These are phyloP conservation scores for Clathrospora elynae DNA, from an alignment of 2,329 filamentous ascomycete genomes.

Conservation along the genomic window DNA sequence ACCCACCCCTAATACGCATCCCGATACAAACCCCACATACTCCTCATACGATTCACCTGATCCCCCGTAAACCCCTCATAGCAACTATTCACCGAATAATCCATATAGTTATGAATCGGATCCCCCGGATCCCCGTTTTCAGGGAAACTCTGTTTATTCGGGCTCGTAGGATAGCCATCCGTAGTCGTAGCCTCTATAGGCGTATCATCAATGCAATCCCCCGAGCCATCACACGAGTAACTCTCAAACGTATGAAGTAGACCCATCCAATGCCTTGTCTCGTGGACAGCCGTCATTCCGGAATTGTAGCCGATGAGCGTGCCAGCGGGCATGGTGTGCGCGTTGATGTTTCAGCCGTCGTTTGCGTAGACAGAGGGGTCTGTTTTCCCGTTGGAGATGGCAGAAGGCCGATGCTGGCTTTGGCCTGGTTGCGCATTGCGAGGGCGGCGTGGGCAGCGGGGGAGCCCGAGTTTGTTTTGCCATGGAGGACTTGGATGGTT, in stretches of 20 bases:
- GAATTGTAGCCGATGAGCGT: constrained; percentile 55
- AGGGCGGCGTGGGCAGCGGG: constrained; percentile 38
- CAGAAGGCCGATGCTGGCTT: constrained; percentile 27
- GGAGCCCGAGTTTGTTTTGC: constrained; percentile 29
- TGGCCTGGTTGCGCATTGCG: constrained; percentile 24
- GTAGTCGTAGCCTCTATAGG: constrained; percentile 53
- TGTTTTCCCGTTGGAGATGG: constrained; percentile 48
- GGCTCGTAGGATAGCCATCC: constrained; percentile 58
- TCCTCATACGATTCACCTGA: constrained; percentile 58
- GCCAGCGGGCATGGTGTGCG: constrained; percentile 62
- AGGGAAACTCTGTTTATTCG: constrained; percentile 59
- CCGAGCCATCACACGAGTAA: constrained; percentile 51
- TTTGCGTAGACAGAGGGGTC: constrained; percentile 52
- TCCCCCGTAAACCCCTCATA: constrained; percentile 59
- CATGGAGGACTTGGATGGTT: constrained; percentile 45
- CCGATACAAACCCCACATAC: constrained; percentile 56
- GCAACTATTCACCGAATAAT: constrained; percentile 62
- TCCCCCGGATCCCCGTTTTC: constrained; percentile 48
- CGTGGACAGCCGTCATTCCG: constrained; percentile 55
- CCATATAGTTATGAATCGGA: constrained; percentile 65
- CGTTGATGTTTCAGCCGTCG: constrained; percentile 63
- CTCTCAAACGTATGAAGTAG: constrained; percentile 56
- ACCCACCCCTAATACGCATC: constrained; percentile 35
- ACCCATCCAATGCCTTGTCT: constrained; percentile 57
- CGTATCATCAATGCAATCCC: constrained; percentile 54